These are phyloP conservation scores for Mycena haematopus DNA, from an alignment of 768 basidiomycete species.

Conservation along the genomic window DNA sequence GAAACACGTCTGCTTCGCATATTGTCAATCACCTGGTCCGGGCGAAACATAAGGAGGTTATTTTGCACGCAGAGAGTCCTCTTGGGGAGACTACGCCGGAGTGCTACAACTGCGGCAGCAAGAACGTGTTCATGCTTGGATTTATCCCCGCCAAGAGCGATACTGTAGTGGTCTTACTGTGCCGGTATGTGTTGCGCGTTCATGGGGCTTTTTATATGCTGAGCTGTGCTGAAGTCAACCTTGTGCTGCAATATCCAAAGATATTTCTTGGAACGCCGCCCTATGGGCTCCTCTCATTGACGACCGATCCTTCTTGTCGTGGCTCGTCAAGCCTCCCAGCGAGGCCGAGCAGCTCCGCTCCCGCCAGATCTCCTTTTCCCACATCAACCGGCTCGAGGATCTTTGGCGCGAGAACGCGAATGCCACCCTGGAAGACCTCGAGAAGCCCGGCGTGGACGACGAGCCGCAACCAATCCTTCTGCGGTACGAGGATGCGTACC, in stretches of 20 bases:
- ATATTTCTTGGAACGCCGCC: constrained; percentile 98
- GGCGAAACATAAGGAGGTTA: constrained; percentile 99
- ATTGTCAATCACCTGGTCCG: constrained; percentile 99
- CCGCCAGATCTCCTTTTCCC: constrained; percentile 94
- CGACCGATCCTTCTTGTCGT: constrained; percentile 97
- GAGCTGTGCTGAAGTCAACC: constrained; percentile 76
- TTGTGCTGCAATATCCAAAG: constrained; percentile 95
- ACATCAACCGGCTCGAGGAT: constrained; percentile 97
- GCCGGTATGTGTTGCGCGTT: constrained; percentile 67
- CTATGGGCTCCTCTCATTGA: constrained; percentile 99
- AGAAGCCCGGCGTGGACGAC: constrained; percentile 97
- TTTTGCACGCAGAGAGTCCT: constrained; percentile 93
- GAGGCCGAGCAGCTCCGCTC: constrained; percentile 97
- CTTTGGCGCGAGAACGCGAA: constrained; percentile 96
- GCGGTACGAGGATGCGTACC: constrained; percentile 98
- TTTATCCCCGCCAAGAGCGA: constrained; percentile 99
- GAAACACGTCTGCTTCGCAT: constrained; percentile 97
- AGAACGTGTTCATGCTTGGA: constrained; percentile 99
- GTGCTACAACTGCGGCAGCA: constrained; percentile 99
- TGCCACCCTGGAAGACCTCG: constrained; percentile 95
- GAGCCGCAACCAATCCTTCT: constrained; percentile 92
- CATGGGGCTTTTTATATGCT: not conserved
- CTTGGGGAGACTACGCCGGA: constrained; percentile 98
- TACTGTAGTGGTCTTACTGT: constrained; percentile 96
- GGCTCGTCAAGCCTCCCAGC: constrained; percentile 97